A percentile compares a stretch with the other conserved stretches of the same genome.
These are phyloP conservation scores for Aureobasidium uvarum DNA, from an alignment of 2,329 filamentous ascomycete genomes.

Conservation along the genomic window DNA sequence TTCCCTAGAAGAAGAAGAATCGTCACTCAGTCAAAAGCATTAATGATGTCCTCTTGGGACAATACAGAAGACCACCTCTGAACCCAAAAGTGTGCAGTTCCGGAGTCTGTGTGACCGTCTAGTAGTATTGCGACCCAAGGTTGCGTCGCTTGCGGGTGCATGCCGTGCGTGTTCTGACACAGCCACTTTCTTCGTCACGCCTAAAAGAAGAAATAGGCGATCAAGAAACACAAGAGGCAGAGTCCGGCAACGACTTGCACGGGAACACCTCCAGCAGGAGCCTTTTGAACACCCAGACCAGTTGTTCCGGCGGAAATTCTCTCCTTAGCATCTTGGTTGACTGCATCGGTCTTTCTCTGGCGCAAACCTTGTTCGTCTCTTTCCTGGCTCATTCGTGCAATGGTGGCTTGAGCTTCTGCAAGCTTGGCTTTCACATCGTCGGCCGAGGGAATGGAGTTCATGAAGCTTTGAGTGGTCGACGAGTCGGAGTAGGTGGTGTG, in stretches of 20 bases:
- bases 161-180: background rate
- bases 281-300: conserved; percentile 52
- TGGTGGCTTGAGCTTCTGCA: conserved; percentile 69
- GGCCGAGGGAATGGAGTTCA: conserved; percentile 48
- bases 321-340: conserved; percentile 52
- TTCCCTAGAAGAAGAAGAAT: conserved; percentile 13
- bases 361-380: conserved; percentile 67
- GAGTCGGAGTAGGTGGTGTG: conserved; percentile 34
- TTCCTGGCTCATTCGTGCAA: conserved; percentile 65
- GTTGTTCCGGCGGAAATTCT: conserved; percentile 52
- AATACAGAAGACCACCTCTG: background rate
- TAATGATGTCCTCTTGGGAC: conserved; percentile 1
- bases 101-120: background rate
- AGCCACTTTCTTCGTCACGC: conserved; percentile 8
- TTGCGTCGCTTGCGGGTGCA: background rate
- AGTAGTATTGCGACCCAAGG: background rate
- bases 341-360: conserved; percentile 67
- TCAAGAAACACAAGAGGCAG: conserved; percentile 85
- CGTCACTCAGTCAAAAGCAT: conserved; percentile 13
- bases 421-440: conserved; percentile 72
- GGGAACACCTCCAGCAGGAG: conserved; percentile 71
- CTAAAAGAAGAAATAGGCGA: conserved; percentile 97
- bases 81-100: background rate
- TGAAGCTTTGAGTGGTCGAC: conserved; percentile 48
- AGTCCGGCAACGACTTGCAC: conserved; percentile 80